Base-by-base conservation (phyloP, 106 monocot species). In the Dioscorea zingiberensis region DNA sequence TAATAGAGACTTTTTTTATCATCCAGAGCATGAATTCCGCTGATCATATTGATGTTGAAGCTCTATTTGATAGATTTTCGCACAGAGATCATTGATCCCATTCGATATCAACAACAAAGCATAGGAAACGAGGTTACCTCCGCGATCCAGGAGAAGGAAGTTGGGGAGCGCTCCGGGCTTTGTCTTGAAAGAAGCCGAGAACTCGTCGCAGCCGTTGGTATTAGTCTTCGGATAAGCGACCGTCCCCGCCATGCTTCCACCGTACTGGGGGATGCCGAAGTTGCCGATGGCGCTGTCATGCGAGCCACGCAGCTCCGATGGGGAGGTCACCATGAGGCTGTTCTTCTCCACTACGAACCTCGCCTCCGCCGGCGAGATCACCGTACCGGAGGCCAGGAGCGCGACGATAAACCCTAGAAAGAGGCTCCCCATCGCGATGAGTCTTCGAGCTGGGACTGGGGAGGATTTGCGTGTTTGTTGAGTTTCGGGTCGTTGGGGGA, bases 321-420 rank as follows among this genome's bases (percentile, higher is more conserved):
- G 94, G 47, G 94, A 74, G 27, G 85, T 85, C 71, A 94, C 94
- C 90, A 85, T 91, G 73, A 94, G 69, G 68, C 87, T 94, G 78
- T 94, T 94, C 87, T 90, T 91, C 78, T 94, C 94, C 67, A 94
- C 94, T 63, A 94, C 91, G 77, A 94, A 94, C 68, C 83, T 69
- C 54, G 69, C 82, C 55, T 48, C 51, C 27, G 49, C 76, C 54
- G 71, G 55, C 55, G 51, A 24, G 27, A 13, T 70, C 58, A 13
- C 51, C 3, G 3, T 6, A 6, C 38, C 38, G 38, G 38, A 38
- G 38, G 38, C 38, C 6, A 38, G 3, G 38, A 38, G 38, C 6
- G 10, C 4, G 38, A 38, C 1, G 38, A 38, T 6, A 38, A 38
- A 38, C 38, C 38, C 38, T 38, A 38, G 38, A 38, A 38, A 38